Evolutionary conservation across 306 rosid species (phyloP).

Genomic region (Astragalus glycyphyllos): DNA sequence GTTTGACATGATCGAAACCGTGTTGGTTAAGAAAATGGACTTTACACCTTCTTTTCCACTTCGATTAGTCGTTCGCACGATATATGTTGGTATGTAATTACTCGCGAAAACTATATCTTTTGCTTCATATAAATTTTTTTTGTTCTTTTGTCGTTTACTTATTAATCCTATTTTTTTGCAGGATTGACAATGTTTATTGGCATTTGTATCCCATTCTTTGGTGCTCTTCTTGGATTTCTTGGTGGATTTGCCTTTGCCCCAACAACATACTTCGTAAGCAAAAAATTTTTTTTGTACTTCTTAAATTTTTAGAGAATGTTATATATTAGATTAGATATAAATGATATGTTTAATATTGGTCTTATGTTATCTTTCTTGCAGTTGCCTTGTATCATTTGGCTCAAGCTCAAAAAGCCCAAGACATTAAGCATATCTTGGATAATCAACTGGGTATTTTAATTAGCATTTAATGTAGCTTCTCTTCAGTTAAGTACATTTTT

Average conservation of each 20-base stretch:
- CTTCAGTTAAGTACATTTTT: background rate
- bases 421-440: conserved; percentile 66
- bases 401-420: conserved; percentile 63
- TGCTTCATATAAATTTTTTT: background rate
- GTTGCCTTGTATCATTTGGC: conserved; percentile 94
- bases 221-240: conserved; percentile 85
- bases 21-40: conserved; percentile 52
- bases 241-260: conserved; percentile 96
- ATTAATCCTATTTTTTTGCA: conserved; percentile 39
- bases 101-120: background rate
- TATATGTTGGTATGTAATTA: conserved; percentile 64
- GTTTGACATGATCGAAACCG: conserved; percentile 81
- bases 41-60: conserved; percentile 56
- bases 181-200: conserved; percentile 68
- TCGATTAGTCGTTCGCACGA: conserved; percentile 54
- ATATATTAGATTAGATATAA: too few species aligned
- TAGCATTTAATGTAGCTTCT: background rate
- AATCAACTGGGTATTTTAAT: conserved; percentile 64
- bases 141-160: background rate
- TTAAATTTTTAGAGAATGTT: background rate
- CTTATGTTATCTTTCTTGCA: conserved; percentile 36
- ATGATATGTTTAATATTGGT: too few species aligned
- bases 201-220: conserved; percentile 78
- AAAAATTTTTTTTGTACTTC: background rate
- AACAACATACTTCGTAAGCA: conserved; percentile 70